phyloP scores from a whole-genome alignment of 1,284 basidiomycete genomes.

The Meripilus lineatus region DNA sequence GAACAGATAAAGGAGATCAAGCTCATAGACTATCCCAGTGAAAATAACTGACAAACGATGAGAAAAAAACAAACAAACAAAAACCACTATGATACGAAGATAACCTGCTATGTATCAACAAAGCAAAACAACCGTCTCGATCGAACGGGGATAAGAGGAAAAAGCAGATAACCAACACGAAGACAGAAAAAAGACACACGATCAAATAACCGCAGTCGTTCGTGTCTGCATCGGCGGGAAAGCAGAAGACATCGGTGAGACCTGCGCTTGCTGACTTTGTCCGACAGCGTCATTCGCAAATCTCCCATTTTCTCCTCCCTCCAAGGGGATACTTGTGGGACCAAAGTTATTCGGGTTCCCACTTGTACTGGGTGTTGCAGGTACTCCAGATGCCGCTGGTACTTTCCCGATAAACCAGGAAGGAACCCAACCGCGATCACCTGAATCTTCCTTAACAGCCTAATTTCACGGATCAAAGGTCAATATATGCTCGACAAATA shows the following conservation, averaged over 20 bases:
- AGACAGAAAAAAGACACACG: too few relatives aligned
- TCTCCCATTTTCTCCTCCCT: constrained; percentile 17
- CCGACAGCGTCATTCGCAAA: constrained; percentile 17
- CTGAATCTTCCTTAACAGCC: constrained; percentile 85
- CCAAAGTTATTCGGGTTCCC: constrained; percentile 21
- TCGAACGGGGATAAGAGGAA: too few relatives aligned
- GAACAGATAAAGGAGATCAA: too few relatives aligned
- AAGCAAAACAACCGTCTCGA: background rate
- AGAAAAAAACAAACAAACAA: too few relatives aligned
- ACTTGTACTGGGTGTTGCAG: constrained; percentile 54
- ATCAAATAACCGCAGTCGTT: constrained; percentile 20
- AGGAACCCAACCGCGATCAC: constrained; percentile 90
- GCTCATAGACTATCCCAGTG: too few relatives aligned
- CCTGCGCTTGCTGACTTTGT: constrained; percentile 44
- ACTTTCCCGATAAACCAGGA: constrained; percentile 80
- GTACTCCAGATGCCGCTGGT: constrained; percentile 42
- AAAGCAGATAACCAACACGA: too few relatives aligned
- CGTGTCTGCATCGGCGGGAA: constrained; percentile 43
- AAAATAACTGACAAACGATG: too few relatives aligned
- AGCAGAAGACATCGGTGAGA: constrained; percentile 72
- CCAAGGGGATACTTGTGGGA: constrained; percentile 13
- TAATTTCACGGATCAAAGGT: too few relatives aligned
- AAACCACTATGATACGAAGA: too few relatives aligned
- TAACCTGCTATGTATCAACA: too few relatives aligned
- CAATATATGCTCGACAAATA: too few relatives aligned